Evolutionary conservation across 2,329 filamentous ascomycete genomes (phyloP).

Genomic region (Hymenoscyphus linearis): DNA sequence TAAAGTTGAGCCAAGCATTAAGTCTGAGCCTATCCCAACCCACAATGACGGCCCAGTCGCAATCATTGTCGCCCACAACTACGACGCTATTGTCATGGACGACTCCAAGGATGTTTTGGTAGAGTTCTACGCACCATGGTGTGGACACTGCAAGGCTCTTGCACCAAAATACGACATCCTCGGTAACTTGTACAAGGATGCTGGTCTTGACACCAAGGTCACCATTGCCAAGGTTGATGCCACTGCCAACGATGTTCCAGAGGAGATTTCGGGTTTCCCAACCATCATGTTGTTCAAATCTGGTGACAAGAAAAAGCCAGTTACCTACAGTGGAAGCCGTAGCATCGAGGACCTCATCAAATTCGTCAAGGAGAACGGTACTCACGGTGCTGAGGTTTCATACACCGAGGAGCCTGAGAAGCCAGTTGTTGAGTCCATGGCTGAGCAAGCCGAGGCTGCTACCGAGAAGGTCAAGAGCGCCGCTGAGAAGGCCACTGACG

Average conservation of each 20-base stretch:
- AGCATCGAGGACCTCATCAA: slow-evolving; percentile 86
- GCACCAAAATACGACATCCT: slow-evolving; percentile 97
- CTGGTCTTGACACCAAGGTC: slow-evolving; percentile 77
- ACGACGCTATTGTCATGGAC: slow-evolving; percentile 85
- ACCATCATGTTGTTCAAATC: slow-evolving; percentile 98
- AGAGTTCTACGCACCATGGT: slow-evolving; percentile 99
- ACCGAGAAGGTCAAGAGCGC: slow-evolving; percentile 35
- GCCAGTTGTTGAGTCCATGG: slow-evolving; percentile 34
- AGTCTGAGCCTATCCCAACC: slow-evolving; percentile 96
- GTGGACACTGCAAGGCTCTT: slow-evolving; percentile 98
- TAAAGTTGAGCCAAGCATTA: slow-evolving; percentile 93
- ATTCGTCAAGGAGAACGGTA: slow-evolving; percentile 94
- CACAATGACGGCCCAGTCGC: slow-evolving; percentile 83
- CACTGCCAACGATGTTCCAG: slow-evolving; percentile 91
- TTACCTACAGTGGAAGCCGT: slow-evolving; percentile 83
- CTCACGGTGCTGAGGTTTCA: slow-evolving; percentile 69
- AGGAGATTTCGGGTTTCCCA: slow-evolving; percentile 95
- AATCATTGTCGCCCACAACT: slow-evolving; percentile 88
- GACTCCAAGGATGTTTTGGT: slow-evolving; percentile 94
- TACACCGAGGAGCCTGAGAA: slow-evolving; percentile 47
- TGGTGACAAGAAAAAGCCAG: slow-evolving; percentile 75
- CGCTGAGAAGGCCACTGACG: slow-evolving; percentile 44
- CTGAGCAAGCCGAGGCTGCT: slow-evolving; percentile 36
- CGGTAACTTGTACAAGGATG: slow-evolving; percentile 65
- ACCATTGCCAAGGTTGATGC: slow-evolving; percentile 97